Evolutionary conservation across 2,329 filamentous ascomycete species (phyloP).

Genomic region (Dothideomycetes sp.): DNA sequence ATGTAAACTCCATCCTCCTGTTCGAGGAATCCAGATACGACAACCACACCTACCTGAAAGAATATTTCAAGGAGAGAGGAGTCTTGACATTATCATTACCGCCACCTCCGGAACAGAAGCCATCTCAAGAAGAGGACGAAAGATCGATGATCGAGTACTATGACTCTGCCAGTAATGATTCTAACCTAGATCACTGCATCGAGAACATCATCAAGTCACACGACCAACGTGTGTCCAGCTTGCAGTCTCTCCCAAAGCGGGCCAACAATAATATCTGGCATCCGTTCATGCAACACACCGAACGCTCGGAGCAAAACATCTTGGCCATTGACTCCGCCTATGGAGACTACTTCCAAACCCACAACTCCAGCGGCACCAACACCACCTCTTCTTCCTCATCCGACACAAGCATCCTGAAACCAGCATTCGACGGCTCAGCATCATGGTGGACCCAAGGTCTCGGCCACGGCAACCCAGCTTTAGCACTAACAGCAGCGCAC

Average conservation of each 20-base stretch:
- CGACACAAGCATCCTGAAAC: conserved; percentile 39
- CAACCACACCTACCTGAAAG: conserved; percentile 57
- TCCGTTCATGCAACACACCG: conserved; percentile 73
- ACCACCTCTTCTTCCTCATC: conserved; percentile 14
- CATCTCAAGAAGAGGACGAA: conserved; percentile 39
- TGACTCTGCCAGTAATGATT: conserved; percentile 32
- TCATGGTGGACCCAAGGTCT: conserved; percentile 91
- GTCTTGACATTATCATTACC: conserved; percentile 34
- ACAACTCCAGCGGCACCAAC: conserved; percentile 21
- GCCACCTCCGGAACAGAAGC: conserved; percentile 46
- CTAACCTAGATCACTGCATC: conserved; percentile 39
- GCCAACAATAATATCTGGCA: conserved; percentile 69
- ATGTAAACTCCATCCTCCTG: conserved; percentile 60
- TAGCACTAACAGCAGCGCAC: conserved; percentile 68
- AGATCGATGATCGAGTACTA: conserved; percentile 59
- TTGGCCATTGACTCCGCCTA: conserved; percentile 71
- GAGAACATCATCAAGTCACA: conserved; percentile 47
- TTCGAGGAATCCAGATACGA: conserved; percentile 58
- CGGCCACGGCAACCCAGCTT: conserved; percentile 63
- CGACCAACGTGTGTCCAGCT: conserved; percentile 43
- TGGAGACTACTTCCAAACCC: conserved; percentile 67
- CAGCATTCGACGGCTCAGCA: conserved; percentile 73
- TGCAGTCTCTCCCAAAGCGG: conserved; percentile 52
- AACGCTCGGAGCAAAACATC: conserved; percentile 53
- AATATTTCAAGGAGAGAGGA: conserved; percentile 55